These are phyloP conservation scores for Gliomastix tumulicola DNA, from an alignment of 2,329 filamentous ascomycete species.

Conservation along the genomic window DNA sequence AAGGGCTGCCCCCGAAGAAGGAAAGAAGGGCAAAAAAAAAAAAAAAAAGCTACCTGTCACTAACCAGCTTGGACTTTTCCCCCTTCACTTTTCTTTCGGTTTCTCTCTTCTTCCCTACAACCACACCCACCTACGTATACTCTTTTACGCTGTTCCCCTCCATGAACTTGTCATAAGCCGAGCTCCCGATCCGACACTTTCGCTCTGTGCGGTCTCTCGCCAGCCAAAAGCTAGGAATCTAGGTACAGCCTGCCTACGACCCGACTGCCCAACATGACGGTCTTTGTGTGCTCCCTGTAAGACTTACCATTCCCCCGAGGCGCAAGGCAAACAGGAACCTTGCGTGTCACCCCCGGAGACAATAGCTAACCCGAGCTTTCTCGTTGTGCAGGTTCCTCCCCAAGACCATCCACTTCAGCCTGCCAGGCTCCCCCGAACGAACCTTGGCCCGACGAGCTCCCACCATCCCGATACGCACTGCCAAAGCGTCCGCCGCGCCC, in stretches of 20 bases:
- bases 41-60: no score
- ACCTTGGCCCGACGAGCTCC: conserved; percentile 12
- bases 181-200: no score
- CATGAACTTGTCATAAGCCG: no score
- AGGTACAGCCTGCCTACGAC: not conserved
- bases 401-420: conserved; percentile 83
- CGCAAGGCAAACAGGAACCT: conserved; percentile 8
- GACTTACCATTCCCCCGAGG: conserved; percentile 7
- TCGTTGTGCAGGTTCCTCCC: conserved; percentile 58
- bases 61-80: no score
- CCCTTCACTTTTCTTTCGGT: no score
- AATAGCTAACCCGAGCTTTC: conserved; percentile 1
- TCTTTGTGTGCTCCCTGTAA: conserved; percentile 33
- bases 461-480: conserved; percentile 15
- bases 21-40: no score
- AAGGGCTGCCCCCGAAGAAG: no score
- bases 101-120: no score
- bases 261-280: conserved; percentile 24
- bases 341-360: no score
- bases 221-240: not conserved
- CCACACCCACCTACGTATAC: no score
- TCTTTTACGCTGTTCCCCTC: no score
- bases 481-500: conserved; percentile 10
- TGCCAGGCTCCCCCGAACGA: conserved; percentile 19
- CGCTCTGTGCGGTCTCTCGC: no score